A percentile compares a stretch with the other conserved stretches of the same genome.
phyloP scores from a whole-genome alignment of 208 protist genomes.

The Crithidia expoeki region DNA sequence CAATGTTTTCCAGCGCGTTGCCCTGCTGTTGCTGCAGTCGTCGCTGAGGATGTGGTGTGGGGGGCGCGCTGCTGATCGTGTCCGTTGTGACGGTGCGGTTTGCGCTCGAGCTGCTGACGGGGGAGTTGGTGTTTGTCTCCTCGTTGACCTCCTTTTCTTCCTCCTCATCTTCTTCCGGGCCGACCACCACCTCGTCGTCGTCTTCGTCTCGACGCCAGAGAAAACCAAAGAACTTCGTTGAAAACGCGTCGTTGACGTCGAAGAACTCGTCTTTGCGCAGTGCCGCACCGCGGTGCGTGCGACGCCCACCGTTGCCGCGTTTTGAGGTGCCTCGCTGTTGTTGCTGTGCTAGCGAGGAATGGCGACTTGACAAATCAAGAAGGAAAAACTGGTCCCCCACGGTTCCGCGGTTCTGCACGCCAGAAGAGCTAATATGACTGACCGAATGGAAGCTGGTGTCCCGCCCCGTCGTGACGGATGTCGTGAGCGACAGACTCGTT shows the following conservation, averaged over 20 bases:
- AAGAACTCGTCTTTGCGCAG: constrained; percentile 44
- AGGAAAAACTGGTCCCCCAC: constrained; percentile 27
- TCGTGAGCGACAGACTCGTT: constrained; percentile 3
- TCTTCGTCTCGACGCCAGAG: constrained; percentile 28
- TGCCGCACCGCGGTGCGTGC: constrained; percentile 16
- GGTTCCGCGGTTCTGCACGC: neutral
- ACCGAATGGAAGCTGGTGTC: constrained; percentile 8
- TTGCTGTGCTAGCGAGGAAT: neutral
- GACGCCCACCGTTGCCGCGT: constrained; percentile 2
- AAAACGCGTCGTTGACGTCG: constrained; percentile 60
- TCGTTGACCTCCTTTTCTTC: constrained; percentile 3
- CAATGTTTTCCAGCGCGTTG: neutral
- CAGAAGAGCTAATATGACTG: neutral
- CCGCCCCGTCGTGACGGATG: neutral
- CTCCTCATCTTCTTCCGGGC: neutral
- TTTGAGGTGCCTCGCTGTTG: constrained; percentile 2
- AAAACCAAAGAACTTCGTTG: constrained; percentile 64
- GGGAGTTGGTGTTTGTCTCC: neutral
- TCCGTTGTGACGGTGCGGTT: neutral
- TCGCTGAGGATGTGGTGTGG: neutral
- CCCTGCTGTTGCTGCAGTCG: neutral
- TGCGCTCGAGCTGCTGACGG: neutral
- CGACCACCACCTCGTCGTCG: constrained; percentile 21
- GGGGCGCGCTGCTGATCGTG: neutral
- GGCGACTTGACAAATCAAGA: constrained; percentile 13